Evolutionary conservation across 345 rosid genomes (phyloP), one percentile per base, ranked within the genome.

Genomic region (Ceriops decandra): DNA sequence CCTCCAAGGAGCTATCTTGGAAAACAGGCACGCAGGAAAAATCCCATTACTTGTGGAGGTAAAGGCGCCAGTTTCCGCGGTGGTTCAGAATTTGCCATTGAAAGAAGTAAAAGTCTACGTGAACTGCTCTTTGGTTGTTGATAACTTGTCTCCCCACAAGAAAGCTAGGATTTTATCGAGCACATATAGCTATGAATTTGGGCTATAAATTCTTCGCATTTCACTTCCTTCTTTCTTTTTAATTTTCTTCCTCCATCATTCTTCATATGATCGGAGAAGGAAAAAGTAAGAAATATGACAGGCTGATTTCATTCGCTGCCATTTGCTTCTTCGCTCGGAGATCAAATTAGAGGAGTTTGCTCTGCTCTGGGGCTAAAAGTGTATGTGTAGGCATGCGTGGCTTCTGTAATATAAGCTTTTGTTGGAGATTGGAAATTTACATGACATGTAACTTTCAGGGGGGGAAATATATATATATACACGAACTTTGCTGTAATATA

Each of bases 21-120:
- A 63, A n/a, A 66, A 82, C 42, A 56, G 61, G 64, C 49, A 79
- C 5, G 36, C 70, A 8, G 84, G 83, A 67, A 60, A n/a, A 64
- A 77, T 87, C n/a, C 86, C 89, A 32, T 67, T 85, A 49, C 73
- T 76, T 20, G 70, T 85, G 9, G 21, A 11, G 22, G 82, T 87
- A 1, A 70, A 68, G 62, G 86, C 79, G 0, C 86, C 85, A 1
- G 61, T 83, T 15, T 67, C 74, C 13, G 52, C 81, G 21, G 82
- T 79, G 28, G 3, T 84, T 8, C 62, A 31, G 13, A 58, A 58
- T 6, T 42, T 79, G 13, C 75, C 84, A 7, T 35, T 80, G 66
- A 76, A 76, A 60, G 62, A 78, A 62, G 63, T 82, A n/a, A 60
- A 64, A 52, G 81, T 82, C 52, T 35, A 16, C 13, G 68, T 83